Conservation (phyloP, 1,284 basidiomycete species). For the Irpex sp. region DNA sequence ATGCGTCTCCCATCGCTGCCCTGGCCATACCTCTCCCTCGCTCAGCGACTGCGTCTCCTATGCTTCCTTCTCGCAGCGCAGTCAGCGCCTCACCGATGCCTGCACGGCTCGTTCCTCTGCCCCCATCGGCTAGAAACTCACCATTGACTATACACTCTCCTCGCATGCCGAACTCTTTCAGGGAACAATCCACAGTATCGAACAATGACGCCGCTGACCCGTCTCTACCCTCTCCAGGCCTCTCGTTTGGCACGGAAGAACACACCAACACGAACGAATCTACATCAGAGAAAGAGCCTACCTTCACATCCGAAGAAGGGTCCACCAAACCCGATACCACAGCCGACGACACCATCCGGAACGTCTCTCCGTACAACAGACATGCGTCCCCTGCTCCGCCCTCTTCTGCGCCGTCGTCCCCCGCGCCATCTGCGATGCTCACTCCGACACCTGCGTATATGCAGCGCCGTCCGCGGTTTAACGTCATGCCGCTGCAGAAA, state of each 20-base stretch:
- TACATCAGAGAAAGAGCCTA: constrained; percentile 43
- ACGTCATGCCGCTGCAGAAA: constrained; percentile 31
- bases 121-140: constrained; percentile 13
- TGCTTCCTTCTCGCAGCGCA: constrained; percentile 3
- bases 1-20: constrained; percentile 44
- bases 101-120: constrained; percentile 15
- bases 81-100: constrained; percentile 6
- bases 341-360: constrained; percentile 2
- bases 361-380: constrained; percentile 5
- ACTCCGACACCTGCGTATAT: constrained; percentile 64
- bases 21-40: constrained; percentile 52
- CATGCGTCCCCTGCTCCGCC: constrained; percentile 28
- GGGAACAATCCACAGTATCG: neutral
- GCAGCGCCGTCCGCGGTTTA: constrained; percentile 58
- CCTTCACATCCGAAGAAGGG: constrained; percentile 58
- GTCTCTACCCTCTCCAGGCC: constrained; percentile 6
- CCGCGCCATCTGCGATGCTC: constrained; percentile 30
- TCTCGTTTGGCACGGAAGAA: constrained; percentile 6
- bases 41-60: constrained; percentile 51
- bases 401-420: constrained; percentile 40
- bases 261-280: neutral
- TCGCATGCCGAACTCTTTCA: neutral
- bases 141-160: constrained; percentile 1
- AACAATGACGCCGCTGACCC: constrained; percentile 1
- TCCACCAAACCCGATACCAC: constrained; percentile 13